Evolutionary conservation across 2,329 filamentous ascomycete species (phyloP).

Genomic region (Cadophora sp.): DNA sequence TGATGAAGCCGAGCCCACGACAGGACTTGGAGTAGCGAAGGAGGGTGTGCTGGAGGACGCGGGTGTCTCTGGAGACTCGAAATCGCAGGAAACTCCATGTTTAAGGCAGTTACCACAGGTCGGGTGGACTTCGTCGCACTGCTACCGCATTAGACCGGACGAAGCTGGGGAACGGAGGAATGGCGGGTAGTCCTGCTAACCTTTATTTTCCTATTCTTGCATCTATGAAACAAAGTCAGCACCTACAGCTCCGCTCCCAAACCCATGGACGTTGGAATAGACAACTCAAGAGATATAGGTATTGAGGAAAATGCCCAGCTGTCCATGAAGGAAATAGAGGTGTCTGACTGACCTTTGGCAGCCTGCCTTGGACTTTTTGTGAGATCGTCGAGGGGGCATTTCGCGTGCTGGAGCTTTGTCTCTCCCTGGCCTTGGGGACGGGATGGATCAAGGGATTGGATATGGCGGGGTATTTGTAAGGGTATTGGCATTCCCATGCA

Average conservation of each 20-base stretch:
- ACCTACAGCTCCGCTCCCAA: neutral
- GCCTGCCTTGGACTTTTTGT: conserved; percentile 73
- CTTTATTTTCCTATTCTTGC: conserved; percentile 75
- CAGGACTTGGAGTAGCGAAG: conserved; percentile 27
- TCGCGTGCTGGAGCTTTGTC: conserved; percentile 5
- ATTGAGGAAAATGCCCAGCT: neutral
- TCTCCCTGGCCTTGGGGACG: neutral
- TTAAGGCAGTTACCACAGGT: conserved; percentile 71
- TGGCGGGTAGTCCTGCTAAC: conserved; percentile 51
- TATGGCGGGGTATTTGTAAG: conserved; percentile 10
- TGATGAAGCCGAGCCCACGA: conserved; percentile 17
- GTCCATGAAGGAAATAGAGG: neutral
- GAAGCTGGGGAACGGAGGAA: neutral
- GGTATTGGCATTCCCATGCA: conserved; percentile 17
- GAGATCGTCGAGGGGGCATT: conserved; percentile 71
- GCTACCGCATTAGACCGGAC: conserved; percentile 20
- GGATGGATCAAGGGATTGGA: conserved; percentile 19
- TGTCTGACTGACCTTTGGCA: conserved; percentile 51
- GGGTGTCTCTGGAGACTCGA: conserved; percentile 53
- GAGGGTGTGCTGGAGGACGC: conserved; percentile 14
- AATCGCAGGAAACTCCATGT: conserved; percentile 71
- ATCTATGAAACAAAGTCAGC: conserved; percentile 48
- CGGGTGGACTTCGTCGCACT: conserved; percentile 71
- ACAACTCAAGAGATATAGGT: neutral
- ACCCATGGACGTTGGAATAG: neutral